These are phyloP conservation scores for Anisodus acutangulus DNA, from an alignment of 257 asterid genomes.

Conservation along the genomic window DNA sequence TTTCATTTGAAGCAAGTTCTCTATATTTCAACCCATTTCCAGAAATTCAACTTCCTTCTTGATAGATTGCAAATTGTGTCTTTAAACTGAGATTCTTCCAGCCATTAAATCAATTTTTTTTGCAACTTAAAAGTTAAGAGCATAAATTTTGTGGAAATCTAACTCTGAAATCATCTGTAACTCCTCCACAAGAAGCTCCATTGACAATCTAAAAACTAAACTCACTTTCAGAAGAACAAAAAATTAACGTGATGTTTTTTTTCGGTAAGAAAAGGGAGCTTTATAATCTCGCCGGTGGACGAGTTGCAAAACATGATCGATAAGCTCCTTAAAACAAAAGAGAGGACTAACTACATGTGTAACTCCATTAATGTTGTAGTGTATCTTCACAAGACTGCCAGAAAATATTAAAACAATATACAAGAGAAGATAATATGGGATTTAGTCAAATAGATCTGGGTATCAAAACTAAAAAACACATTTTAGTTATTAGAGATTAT, in stretches of 20 bases:
- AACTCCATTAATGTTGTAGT: background rate
- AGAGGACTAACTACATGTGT: background rate
- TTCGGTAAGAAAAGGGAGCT: background rate
- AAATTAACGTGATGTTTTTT: background rate
- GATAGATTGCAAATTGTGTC: background rate
- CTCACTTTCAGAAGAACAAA: background rate
- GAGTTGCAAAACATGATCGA: background rate
- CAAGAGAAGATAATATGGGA: background rate
- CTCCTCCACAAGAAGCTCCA: background rate
- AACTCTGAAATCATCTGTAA: background rate
- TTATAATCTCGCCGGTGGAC: background rate
- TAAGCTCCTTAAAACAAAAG: background rate
- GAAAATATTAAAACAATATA: background rate
- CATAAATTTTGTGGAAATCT: background rate
- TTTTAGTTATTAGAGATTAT: background rate
- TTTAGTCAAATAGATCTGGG: background rate
- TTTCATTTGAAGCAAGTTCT: no score
- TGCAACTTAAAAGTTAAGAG: background rate
- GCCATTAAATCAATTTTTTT: background rate
- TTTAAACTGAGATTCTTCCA: constrained; percentile 17
- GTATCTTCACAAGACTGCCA: background rate
- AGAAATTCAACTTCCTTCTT: background rate
- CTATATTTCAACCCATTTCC: background rate
- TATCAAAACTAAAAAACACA: background rate
- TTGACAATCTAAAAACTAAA: background rate